phyloP scores from a whole-genome alignment of 768 basidiomycete genomes.

The Auricularia heimuer region DNA sequence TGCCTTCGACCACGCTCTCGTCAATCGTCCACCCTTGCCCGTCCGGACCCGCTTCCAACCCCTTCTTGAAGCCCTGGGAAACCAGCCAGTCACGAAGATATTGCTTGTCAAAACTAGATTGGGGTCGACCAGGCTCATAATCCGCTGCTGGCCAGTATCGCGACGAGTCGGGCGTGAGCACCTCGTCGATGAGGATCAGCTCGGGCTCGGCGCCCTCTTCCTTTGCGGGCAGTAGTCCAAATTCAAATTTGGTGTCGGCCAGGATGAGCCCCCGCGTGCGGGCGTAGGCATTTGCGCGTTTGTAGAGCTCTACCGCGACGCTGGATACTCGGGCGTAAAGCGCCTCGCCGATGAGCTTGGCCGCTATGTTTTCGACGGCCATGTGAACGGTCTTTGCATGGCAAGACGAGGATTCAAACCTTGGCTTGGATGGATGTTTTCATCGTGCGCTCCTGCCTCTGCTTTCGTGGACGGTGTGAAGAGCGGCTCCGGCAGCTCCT shows the following conservation, averaged over 20 bases:
- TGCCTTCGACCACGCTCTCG: slow-evolving; percentile 65
- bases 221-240: slow-evolving; percentile 56
- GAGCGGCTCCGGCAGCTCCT: slow-evolving; percentile 69
- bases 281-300: slow-evolving; percentile 66
- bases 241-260: slow-evolving; percentile 98
- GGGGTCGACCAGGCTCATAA: slow-evolving; percentile 64
- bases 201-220: slow-evolving; percentile 25
- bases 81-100: slow-evolving; percentile 88
- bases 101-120: slow-evolving; percentile 95
- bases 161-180: slow-evolving; percentile 95
- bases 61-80: slow-evolving; percentile 59
- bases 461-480: slow-evolving; percentile 98
- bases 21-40: slow-evolving; percentile 74
- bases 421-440: slow-evolving; percentile 83
- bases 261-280: slow-evolving; percentile 74
- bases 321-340: slow-evolving; percentile 52
- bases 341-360: slow-evolving; percentile 53
- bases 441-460: slow-evolving; percentile 87
- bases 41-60: slow-evolving; percentile 63
- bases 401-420: slow-evolving; percentile 30
- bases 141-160: slow-evolving; percentile 84
- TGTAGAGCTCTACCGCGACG: slow-evolving; percentile 57
- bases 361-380: slow-evolving; percentile 31
- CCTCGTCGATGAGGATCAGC: slow-evolving; percentile 88
- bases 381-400: neutral